These are phyloP conservation scores for Alternaria brassicicola DNA, from an alignment of 2,329 filamentous ascomycete species.

Conservation along the genomic window DNA sequence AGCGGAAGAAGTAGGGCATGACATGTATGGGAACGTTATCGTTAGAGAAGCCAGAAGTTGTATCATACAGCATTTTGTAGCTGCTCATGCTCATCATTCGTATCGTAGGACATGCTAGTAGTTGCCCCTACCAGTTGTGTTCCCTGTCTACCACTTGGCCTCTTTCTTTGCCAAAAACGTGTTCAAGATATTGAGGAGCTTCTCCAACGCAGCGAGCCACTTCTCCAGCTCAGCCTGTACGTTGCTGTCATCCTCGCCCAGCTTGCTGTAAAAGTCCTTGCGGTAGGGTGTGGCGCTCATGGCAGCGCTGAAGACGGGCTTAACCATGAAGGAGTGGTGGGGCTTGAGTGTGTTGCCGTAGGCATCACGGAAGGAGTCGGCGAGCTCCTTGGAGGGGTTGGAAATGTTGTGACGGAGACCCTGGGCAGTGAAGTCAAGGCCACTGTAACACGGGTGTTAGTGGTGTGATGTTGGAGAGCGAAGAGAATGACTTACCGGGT, in stretches of 20 bases:
- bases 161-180: conserved; percentile 54
- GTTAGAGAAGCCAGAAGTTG: neutral
- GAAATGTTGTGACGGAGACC: conserved; percentile 78
- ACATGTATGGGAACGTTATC: neutral
- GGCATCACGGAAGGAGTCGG: conserved; percentile 82
- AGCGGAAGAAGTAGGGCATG: conserved; percentile 34
- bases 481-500: conserved; percentile 67
- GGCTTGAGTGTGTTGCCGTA: conserved; percentile 89
- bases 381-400: conserved; percentile 74
- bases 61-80: neutral
- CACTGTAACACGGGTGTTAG: conserved; percentile 59
- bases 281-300: conserved; percentile 94
- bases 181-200: conserved; percentile 77
- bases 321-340: conserved; percentile 86
- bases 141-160: conserved; percentile 38
- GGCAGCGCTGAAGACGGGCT: conserved; percentile 89
- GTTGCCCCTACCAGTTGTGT: neutral
- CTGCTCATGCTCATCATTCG: neutral
- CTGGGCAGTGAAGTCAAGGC: conserved; percentile 90
- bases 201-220: conserved; percentile 80
- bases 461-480: neutral
- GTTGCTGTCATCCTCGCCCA: conserved; percentile 70
- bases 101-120: neutral
- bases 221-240: conserved; percentile 68
- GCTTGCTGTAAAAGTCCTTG: conserved; percentile 89